phyloP scores from a whole-genome alignment of 495 filamentous ascomycete species.

The Glutinoglossum americanum region DNA sequence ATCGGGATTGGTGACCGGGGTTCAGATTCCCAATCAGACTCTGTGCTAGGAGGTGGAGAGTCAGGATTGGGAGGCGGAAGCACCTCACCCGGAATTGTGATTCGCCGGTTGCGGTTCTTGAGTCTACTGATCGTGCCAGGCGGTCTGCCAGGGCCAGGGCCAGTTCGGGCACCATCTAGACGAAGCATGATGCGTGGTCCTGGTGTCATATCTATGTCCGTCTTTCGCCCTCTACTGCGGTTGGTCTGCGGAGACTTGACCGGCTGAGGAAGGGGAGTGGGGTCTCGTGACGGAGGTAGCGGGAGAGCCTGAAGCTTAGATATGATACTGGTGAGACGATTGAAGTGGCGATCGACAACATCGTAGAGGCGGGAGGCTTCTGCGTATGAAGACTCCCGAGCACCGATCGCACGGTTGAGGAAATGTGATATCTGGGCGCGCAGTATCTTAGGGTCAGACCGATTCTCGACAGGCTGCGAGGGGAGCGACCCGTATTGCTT shows the following conservation, averaged over 20 bases:
- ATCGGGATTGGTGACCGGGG: conserved; percentile 16
- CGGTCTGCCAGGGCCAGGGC: conserved; percentile 3
- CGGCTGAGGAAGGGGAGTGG: conserved; percentile 30
- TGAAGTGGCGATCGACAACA: conserved; percentile 55
- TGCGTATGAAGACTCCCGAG: conserved; percentile 55
- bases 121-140: conserved; percentile 1
- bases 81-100: conserved; percentile 24
- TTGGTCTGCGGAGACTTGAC: conserved; percentile 26
- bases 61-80: conserved; percentile 24
- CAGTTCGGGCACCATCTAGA: conserved; percentile 28
- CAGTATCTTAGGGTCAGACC: conserved; percentile 33
- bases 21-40: conserved; percentile 16
- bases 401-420: conserved; percentile 49
- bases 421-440: conserved; percentile 56
- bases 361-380: conserved; percentile 69
- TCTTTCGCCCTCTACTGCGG: conserved; percentile 27
- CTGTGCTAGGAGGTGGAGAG: conserved; percentile 18
- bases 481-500: conserved; percentile 54
- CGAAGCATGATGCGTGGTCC: conserved; percentile 40
- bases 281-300: conserved; percentile 46
- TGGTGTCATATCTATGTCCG: conserved; percentile 16
- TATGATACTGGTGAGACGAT: conserved; percentile 53
- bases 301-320: conserved; percentile 62
- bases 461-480: conserved; percentile 27
- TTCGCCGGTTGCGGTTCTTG: conserved; percentile 15